phyloP scores from a whole-genome alignment of 2,329 filamentous ascomycete genomes.

The Lasiodiplodia theobromae region DNA sequence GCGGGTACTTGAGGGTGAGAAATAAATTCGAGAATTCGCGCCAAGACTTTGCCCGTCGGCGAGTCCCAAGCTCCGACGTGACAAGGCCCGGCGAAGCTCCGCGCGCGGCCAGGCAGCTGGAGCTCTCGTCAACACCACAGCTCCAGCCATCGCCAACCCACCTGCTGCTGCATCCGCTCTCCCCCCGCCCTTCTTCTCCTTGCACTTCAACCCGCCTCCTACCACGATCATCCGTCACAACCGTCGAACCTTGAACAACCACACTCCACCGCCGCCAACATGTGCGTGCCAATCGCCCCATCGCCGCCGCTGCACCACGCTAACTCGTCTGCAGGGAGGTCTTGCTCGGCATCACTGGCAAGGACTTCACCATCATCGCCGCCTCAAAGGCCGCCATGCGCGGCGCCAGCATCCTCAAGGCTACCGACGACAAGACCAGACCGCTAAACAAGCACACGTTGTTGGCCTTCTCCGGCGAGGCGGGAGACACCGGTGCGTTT shows the following conservation, averaged over 20 bases:
- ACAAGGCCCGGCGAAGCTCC: conserved; percentile 9
- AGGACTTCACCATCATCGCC: conserved; percentile 98
- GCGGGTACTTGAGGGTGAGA: conserved; percentile 2
- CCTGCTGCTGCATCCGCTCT: conserved; percentile 3
- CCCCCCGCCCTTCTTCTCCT: neutral
- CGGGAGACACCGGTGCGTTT: conserved; percentile 84
- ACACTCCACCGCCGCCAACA: conserved; percentile 25
- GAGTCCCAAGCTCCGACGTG: conserved; percentile 28
- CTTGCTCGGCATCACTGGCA: conserved; percentile 95
- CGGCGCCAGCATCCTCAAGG: conserved; percentile 94
- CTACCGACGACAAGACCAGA: conserved; percentile 95
- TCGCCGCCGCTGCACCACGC: conserved; percentile 11
- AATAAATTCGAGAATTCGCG: conserved; percentile 31
- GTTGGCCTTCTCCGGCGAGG: conserved; percentile 94
- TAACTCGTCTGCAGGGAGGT: conserved; percentile 76
- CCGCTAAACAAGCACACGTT: conserved; percentile 91
- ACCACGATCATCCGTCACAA: neutral
- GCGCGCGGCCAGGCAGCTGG: conserved; percentile 29
- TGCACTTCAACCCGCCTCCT: neutral
- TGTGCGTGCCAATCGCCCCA: conserved; percentile 13
- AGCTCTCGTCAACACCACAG: conserved; percentile 29
- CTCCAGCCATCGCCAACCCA: conserved; percentile 9
- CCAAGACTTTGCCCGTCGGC: conserved; percentile 27
- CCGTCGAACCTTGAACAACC: neutral
- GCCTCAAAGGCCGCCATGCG: conserved; percentile 98